Evolutionary conservation across 2,329 filamentous ascomycete genomes (phyloP).

Genomic region (Tympanopsis confertula): DNA sequence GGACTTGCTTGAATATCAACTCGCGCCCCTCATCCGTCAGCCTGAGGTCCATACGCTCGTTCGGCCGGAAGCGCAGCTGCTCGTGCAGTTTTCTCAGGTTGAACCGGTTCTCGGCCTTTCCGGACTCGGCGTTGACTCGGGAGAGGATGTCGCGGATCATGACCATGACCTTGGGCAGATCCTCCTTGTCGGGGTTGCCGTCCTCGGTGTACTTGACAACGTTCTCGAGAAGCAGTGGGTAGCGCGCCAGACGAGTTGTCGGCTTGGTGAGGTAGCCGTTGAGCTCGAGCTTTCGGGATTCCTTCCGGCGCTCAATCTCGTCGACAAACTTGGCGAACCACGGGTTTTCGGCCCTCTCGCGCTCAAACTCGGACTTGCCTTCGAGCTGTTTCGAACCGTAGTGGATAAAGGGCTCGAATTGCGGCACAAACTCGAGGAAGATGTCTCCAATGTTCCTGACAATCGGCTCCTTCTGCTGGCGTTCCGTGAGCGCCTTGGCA

Average conservation of each 20-base stretch:
- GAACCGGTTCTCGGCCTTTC: conserved; percentile 95
- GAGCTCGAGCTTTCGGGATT: conserved; percentile 89
- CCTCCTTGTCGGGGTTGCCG: conserved; percentile 76
- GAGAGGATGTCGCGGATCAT: conserved; percentile 79
- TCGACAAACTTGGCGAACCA: conserved; percentile 87
- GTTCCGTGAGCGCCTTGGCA: conserved; percentile 74
- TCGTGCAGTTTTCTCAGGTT: conserved; percentile 86
- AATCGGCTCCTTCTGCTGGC: conserved; percentile 82
- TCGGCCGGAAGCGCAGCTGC: conserved; percentile 79
- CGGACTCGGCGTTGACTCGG: conserved; percentile 86
- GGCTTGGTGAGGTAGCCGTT: conserved; percentile 98
- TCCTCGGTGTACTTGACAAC: conserved; percentile 86
- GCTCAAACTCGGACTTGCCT: conserved; percentile 96
- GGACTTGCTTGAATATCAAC: conserved; percentile 81
- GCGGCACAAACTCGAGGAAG: conserved; percentile 81
- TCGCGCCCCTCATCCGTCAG: conserved; percentile 88
- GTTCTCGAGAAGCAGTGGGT: conserved; percentile 82
- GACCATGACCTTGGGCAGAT: conserved; percentile 79
- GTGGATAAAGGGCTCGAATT: conserved; percentile 89
- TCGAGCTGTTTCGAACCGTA: conserved; percentile 94
- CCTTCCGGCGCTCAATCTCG: conserved; percentile 88
- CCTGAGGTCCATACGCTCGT: conserved; percentile 85
- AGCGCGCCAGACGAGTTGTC: conserved; percentile 85
- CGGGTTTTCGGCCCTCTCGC: conserved; percentile 77
- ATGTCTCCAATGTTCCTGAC: conserved; percentile 87